These are phyloP conservation scores for Euphorbia peplus DNA, from an alignment of 345 rosid genomes.

Conservation along the genomic window DNA sequence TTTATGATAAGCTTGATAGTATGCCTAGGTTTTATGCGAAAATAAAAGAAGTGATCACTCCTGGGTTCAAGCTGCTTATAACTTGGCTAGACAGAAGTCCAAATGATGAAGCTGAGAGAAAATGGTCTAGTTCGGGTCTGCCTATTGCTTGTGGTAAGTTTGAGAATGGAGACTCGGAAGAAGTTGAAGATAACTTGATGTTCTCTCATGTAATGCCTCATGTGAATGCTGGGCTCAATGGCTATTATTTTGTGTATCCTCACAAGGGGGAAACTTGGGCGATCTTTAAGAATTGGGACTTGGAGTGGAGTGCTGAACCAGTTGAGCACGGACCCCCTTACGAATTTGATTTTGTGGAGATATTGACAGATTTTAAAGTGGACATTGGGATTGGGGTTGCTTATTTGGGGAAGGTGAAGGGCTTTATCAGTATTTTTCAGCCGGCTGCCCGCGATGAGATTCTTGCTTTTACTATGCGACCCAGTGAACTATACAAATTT, in stretches of 20 bases:
- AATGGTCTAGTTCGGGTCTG: slow-evolving; percentile 38
- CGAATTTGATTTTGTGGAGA: slow-evolving; percentile 64
- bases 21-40: slow-evolving; percentile 84
- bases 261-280: slow-evolving; percentile 87
- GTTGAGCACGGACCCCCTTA: slow-evolving; percentile 44
- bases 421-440: slow-evolving; percentile 67
- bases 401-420: slow-evolving; percentile 63
- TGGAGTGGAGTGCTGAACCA: slow-evolving; percentile 46
- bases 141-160: slow-evolving; percentile 74
- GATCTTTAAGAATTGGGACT: slow-evolving; percentile 67
- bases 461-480: slow-evolving; percentile 35
- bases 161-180: slow-evolving; percentile 34
- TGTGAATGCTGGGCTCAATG: slow-evolving; percentile 15
- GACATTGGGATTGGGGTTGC: slow-evolving; percentile 64
- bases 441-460: slow-evolving; percentile 30
- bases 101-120: slow-evolving; percentile 28
- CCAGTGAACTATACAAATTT: slow-evolving; percentile 56
- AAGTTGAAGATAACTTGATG: slow-evolving; percentile 42
- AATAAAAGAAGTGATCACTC: slow-evolving; percentile 48
- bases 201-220: slow-evolving; percentile 59
- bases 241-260: slow-evolving; percentile 50
- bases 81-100: slow-evolving; percentile 76
- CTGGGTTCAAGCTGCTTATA: slow-evolving; percentile 55
- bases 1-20: slow-evolving; percentile 66
- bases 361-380: slow-evolving; percentile 48